Base-by-base conservation (phyloP, 2,329 filamentous ascomycete species). In the Pseudopyricularia cyperi region DNA sequence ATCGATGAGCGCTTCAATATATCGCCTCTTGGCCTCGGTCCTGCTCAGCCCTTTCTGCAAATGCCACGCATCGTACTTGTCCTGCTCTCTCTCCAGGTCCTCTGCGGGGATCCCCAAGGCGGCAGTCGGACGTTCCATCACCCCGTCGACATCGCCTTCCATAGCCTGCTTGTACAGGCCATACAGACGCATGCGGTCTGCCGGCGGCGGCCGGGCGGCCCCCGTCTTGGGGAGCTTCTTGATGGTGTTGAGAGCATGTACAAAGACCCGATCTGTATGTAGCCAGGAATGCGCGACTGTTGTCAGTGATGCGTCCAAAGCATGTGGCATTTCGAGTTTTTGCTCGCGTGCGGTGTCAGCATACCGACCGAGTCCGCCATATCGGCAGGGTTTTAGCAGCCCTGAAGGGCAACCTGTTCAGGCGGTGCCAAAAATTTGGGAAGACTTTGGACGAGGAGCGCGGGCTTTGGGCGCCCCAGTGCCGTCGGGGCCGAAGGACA, bases 111-210 rank as follows among this genome's bases (percentile, higher is more conserved):
- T 64, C 54, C 72, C 71, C 8, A 71, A 69, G 19, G 69, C 71
- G 49, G 66, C 61, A 42, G 71, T 72, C 37, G 93, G 91, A 46
- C 89, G 80, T 61, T 91, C 84, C 85, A 96, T 94, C 49, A 97
- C 89, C 48, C 88, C 87, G 59, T 93, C 87, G 33, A 97, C 90
- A 68, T 98, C 89, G 48, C 93, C 93, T 72, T 98, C 90, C 93
- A 97, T 97, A 56, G 89, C 89, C 69, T 98, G 93, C 66, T 98
- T 98, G 73, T 98, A 98, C 58, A 98, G 77, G 57, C 93, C 93
- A 83, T 98, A 98, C 56, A 98, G 85, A 54, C 87, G 86, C 60
- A 98, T 76, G 53, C 93, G 85, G 63, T 94, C 90, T 55, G 78
- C 74, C 2, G 89, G 80, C 48, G 93, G 93, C 46, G 93, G 93